A percentile compares a stretch with the other conserved stretches of the same genome.
phyloP scores from a whole-genome alignment of 2,329 filamentous ascomycete genomes.

The Aspergillus chevalieri region DNA sequence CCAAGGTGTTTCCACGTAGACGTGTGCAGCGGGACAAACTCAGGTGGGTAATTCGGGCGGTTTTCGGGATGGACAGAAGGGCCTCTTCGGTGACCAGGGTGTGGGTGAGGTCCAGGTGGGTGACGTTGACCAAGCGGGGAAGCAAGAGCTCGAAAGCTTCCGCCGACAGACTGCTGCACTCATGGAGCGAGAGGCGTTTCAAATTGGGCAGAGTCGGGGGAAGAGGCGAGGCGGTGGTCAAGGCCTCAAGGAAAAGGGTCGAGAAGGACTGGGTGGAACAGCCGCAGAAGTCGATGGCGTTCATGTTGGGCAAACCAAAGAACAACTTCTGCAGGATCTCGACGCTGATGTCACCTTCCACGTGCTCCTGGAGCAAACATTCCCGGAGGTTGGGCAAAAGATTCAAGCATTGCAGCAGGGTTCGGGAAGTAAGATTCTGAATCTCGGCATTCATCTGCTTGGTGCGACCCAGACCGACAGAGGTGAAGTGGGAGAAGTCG shows the following conservation, averaged over 20 bases:
- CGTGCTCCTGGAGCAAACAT: slow-evolving; percentile 72
- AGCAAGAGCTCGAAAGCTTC: slow-evolving; percentile 63
- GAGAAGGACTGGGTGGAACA: slow-evolving; percentile 65
- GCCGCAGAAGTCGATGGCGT: slow-evolving; percentile 70
- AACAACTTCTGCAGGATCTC: slow-evolving; percentile 66
- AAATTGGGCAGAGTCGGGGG: slow-evolving; percentile 54
- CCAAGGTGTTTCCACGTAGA: slow-evolving; percentile 59
- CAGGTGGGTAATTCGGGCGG: slow-evolving; percentile 67
- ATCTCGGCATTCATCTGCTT: slow-evolving; percentile 69
- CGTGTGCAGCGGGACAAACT: slow-evolving; percentile 71
- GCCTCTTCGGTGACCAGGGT: slow-evolving; percentile 69
- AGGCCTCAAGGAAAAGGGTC: slow-evolving; percentile 54
- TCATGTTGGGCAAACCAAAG: slow-evolving; percentile 57
- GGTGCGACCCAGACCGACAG: slow-evolving; percentile 67
- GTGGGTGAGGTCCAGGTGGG: slow-evolving; percentile 73
- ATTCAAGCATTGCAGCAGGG: slow-evolving; percentile 64
- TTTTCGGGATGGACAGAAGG: slow-evolving; percentile 62
- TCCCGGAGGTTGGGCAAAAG: slow-evolving; percentile 69
- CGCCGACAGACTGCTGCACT: slow-evolving; percentile 65
- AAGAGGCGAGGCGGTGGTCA: slow-evolving; percentile 42
- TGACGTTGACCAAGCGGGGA: slow-evolving; percentile 63
- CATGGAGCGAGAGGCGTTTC: slow-evolving; percentile 67
- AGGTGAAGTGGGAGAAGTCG: slow-evolving; percentile 83
- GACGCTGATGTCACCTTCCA: slow-evolving; percentile 68
- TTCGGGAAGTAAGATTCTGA: slow-evolving; percentile 68